phyloP scores from a whole-genome alignment of 2,329 filamentous ascomycete genomes.

The Ceratocystis smalleyi region DNA sequence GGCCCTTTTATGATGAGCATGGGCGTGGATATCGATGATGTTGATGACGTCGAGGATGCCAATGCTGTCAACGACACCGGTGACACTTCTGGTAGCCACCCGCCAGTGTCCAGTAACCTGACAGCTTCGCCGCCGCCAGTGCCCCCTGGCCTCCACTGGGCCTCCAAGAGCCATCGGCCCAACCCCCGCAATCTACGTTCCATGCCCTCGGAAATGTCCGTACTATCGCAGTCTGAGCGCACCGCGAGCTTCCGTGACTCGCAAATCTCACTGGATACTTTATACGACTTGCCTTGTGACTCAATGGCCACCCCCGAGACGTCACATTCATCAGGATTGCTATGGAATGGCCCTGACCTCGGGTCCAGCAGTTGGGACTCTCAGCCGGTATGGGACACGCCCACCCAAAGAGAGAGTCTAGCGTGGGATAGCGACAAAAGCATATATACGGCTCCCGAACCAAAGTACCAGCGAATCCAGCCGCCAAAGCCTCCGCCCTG shows the following conservation, averaged over 20 bases:
- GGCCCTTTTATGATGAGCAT: background rate
- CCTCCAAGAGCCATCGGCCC: background rate
- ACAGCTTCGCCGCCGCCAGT: background rate
- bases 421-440: background rate
- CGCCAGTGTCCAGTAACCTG: too few relatives aligned
- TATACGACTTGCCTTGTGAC: background rate
- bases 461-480: background rate
- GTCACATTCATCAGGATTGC: background rate
- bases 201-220: conserved; percentile 2
- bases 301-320: background rate
- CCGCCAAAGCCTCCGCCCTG: background rate
- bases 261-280: conserved; percentile 1
- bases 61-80: background rate
- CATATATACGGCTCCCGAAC: background rate
- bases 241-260: background rate
- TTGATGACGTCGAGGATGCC: background rate
- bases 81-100: background rate
- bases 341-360: background rate
- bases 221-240: conserved; percentile 8
- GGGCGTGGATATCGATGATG: background rate
- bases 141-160: background rate
- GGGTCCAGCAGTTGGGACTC: background rate
- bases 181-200: background rate
- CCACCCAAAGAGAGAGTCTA: background rate
- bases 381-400: background rate